These are phyloP conservation scores for Kluyveromyces siamensis DNA, from an alignment of 805 yeast genomes.

Conservation along the genomic window DNA sequence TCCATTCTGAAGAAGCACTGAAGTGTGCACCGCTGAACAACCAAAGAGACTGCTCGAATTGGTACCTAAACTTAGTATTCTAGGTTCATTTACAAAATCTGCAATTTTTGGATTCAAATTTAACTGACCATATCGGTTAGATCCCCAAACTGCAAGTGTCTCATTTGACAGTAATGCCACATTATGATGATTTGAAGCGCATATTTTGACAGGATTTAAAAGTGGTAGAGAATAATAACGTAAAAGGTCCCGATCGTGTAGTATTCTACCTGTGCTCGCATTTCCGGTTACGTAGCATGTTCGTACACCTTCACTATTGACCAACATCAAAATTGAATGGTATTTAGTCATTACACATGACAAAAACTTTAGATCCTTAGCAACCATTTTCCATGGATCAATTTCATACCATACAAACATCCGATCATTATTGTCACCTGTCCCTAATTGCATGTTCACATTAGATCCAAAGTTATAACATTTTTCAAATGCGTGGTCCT, in stretches of 20 bases:
- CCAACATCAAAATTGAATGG: slow-evolving; percentile 54
- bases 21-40: slow-evolving; percentile 62
- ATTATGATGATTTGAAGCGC: slow-evolving; percentile 58
- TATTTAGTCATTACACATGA: slow-evolving; percentile 43
- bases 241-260: slow-evolving; percentile 48
- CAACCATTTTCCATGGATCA: slow-evolving; percentile 2
- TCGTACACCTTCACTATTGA: slow-evolving; percentile 31
- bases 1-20: slow-evolving; percentile 43
- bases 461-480: slow-evolving; percentile 53
- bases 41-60: slow-evolving; percentile 35
- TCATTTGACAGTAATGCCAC: slow-evolving; percentile 45
- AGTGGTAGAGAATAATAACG: slow-evolving; percentile 36
- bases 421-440: slow-evolving; percentile 53
- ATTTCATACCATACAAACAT: slow-evolving; percentile 7
- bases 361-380: slow-evolving; percentile 34
- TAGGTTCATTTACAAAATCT: slow-evolving; percentile 9
- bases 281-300: slow-evolving; percentile 53
- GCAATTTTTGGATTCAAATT: slow-evolving; percentile 21
- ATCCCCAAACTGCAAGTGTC: slow-evolving; percentile 73
- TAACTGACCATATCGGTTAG: slow-evolving; percentile 56
- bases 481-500: background rate
- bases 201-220: slow-evolving; percentile 28
- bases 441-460: slow-evolving; percentile 52
- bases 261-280: slow-evolving; percentile 53
- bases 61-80: slow-evolving; percentile 7